Conservation (phyloP, 1,284 basidiomycete genomes). For the Moesziomyces sp. region DNA sequence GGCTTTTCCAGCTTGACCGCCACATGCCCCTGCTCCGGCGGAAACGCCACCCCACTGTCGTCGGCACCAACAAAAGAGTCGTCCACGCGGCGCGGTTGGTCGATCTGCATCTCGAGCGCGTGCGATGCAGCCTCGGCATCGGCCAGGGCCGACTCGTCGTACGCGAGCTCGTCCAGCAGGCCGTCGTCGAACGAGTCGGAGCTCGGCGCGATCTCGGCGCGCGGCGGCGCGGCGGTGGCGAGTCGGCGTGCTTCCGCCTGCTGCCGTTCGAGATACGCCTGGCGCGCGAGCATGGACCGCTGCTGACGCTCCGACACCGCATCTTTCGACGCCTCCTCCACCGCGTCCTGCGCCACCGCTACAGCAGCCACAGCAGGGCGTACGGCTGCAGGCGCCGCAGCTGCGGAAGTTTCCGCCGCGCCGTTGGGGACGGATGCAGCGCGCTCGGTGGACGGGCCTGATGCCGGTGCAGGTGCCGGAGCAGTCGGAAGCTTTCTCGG, state of each 20-base stretch:
- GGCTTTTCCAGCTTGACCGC: constrained; percentile 25
- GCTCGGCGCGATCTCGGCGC: constrained; percentile 20
- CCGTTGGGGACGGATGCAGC: neutral
- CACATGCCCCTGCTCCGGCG: neutral
- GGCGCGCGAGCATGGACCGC: constrained; percentile 32
- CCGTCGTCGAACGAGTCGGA: constrained; percentile 40
- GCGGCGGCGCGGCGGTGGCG: neutral
- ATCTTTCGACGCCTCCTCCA: constrained; percentile 7
- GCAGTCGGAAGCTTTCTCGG: neutral
- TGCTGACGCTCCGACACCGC: constrained; percentile 26
- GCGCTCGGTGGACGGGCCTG: neutral
- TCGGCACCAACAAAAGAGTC: neutral
- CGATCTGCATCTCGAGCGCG: constrained; percentile 45
- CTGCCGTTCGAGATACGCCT: constrained; percentile 36
- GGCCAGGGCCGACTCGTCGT: constrained; percentile 40
- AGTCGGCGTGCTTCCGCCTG: constrained; percentile 22
- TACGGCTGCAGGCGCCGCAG: neutral
- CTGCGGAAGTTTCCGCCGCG: neutral
- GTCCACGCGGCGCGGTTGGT: constrained; percentile 1
- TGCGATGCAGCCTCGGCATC: constrained; percentile 40
- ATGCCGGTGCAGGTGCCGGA: neutral
- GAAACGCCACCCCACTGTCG: constrained; percentile 36
- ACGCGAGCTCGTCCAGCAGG: constrained; percentile 26
- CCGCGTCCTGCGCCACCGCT: neutral
- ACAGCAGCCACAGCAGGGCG: neutral